These are phyloP conservation scores for Anacardium occidentale DNA, from an alignment of 345 rosid species.

Conservation along the genomic window DNA sequence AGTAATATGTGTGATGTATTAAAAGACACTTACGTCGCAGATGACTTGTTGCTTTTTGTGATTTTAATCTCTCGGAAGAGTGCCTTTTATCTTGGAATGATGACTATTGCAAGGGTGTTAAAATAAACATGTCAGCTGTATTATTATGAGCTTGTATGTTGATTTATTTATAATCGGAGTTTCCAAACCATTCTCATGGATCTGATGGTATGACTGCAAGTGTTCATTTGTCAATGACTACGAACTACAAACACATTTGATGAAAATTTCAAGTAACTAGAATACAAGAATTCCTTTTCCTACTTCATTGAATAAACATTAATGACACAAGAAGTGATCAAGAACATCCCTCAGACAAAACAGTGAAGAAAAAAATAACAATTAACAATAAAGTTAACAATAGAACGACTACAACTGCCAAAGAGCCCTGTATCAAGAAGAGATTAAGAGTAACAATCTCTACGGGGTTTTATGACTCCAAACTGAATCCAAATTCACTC, in stretches of 20 bases:
- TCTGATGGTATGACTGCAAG: too few species aligned
- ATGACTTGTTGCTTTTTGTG: not conserved
- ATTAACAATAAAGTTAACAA: not conserved
- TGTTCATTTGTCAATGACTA: too few species aligned
- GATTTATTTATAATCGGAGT: not conserved
- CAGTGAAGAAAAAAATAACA: conserved; percentile 1
- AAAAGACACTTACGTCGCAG: not conserved
- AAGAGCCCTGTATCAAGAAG: conserved; percentile 23
- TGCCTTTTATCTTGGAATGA: conserved; percentile 14
- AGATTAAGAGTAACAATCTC: conserved; percentile 23
- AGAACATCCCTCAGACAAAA: conserved; percentile 18
- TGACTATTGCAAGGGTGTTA: conserved; percentile 13
- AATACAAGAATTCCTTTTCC: conserved; percentile 17
- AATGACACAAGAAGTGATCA: not conserved
- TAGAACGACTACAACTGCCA: conserved; percentile 13
- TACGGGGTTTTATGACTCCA: conserved; percentile 18
- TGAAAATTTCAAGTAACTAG: not conserved
- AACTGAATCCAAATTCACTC: conserved; percentile 23
- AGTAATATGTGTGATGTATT: conserved; percentile 26
- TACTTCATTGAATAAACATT: conserved; percentile 11
- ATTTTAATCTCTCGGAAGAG: conserved; percentile 12
- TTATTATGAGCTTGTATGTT: not conserved
- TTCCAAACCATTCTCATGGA: too few species aligned
- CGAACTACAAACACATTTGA: too few species aligned
- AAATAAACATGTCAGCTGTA: not conserved